These are phyloP conservation scores for Prototheca stagnorum DNA, from an alignment of 163 green algal species.

Conservation along the genomic window DNA sequence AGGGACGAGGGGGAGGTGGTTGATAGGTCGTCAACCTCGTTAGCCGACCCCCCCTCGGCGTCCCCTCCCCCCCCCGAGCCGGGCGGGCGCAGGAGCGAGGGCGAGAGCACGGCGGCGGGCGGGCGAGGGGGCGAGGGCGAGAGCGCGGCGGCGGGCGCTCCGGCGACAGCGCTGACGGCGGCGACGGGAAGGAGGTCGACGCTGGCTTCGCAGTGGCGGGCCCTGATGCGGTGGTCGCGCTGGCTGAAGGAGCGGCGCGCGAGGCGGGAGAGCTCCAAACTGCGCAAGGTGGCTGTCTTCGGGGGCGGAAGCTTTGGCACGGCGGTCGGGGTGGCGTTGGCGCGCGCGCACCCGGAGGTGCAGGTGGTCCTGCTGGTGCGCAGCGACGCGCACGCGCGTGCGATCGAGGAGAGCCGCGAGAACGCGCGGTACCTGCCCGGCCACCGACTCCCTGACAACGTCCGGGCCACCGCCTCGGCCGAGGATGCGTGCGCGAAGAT, in stretches of 20 bases:
- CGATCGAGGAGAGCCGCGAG: constrained; percentile 75
- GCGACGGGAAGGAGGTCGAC: constrained; percentile 20
- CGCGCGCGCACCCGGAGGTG: constrained; percentile 58
- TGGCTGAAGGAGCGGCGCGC: no score
- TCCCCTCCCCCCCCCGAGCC: no score
- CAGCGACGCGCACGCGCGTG: constrained; percentile 52
- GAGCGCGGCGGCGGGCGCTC: neutral
- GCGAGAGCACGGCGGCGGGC: no score
- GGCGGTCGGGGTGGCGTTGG: constrained; percentile 72
- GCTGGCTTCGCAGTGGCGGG: constrained; percentile 30
- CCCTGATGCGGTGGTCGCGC: constrained; percentile 75
- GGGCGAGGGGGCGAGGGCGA: neutral
- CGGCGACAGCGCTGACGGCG: neutral
- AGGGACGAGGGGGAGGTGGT: no score
- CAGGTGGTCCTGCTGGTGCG: constrained; percentile 81
- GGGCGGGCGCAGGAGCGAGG: no score
- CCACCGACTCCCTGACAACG: constrained; percentile 70
- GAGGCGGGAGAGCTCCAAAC: no score
- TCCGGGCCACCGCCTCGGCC: constrained; percentile 72
- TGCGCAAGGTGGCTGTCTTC: constrained; percentile 82
- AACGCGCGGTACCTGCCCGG: constrained; percentile 86
- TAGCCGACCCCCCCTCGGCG: no score
- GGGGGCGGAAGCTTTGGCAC: constrained; percentile 93
- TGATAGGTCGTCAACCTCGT: no score
- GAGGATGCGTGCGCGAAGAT: constrained; percentile 62